Evolutionary conservation across 2,329 filamentous ascomycete genomes (phyloP), one percentile per base, ranked within the genome.

Genomic region (Coleophoma crateriformis): DNA sequence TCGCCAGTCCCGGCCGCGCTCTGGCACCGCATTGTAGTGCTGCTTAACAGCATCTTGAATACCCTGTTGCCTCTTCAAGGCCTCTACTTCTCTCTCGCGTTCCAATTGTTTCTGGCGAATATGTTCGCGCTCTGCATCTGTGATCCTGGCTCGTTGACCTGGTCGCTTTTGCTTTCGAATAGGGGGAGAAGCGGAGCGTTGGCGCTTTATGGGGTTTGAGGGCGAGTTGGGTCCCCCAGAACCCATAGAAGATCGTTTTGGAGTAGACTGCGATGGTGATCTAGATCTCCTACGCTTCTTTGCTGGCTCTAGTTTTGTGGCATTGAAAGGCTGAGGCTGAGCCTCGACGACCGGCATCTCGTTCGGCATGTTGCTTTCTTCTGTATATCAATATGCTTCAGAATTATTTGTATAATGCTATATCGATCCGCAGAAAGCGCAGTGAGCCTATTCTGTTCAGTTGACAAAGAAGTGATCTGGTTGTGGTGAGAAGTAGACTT

Each of bases 21-120:
- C 88, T 0, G 92, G 92, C 0, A 97, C 92, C 35, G 88, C 85
- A 69, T 99, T 99, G 77, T 99, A 99, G 69, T 96, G 92, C 57
- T 95, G 85, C 46, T 85, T 82, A 45, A 97, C 94, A 7, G 95
- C 85, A 62, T 97, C 90, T 60, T 91, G 84, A 39, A 89, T 83
- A 40, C 84, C 84, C 45, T 84, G 72, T 15, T 59, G 54, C 13
- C 53, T 55, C 32, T 56, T 49, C 10, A 50, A 51, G 15, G 53
- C 56, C 40, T 70, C 68, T 40, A 72, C 68, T 46, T 69, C 68
- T 54, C 77, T 77, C 52, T 87, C 78, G 13, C 79, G 71, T 57
- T 84, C 75, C 38, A 74, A 58, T 47, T 75, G 71, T 48, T 78
- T 76, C 59, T 81, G 77, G 27, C 84, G 81, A 48, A 86, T 84